A percentile compares a stretch with the other conserved stretches of the same genome.
Conservation (phyloP, 768 basidiomycete species). For the Amyloporia xantha region DNA sequence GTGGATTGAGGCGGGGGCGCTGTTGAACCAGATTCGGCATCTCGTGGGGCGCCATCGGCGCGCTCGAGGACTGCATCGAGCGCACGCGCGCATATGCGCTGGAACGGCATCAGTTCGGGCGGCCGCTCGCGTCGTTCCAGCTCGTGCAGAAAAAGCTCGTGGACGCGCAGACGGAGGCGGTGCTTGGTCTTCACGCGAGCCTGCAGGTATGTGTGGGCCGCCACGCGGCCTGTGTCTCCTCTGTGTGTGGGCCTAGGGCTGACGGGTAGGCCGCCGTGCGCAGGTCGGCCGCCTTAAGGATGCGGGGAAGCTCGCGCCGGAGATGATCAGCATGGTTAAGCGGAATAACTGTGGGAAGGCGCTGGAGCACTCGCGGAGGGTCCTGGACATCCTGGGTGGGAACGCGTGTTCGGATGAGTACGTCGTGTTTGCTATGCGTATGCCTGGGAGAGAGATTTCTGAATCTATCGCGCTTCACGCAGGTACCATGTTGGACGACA, state of each 20-base stretch:
- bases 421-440: constrained; percentile 25
- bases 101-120: constrained; percentile 84
- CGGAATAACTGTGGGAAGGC: constrained; percentile 96
- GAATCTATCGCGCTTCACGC: not conserved
- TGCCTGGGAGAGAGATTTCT: no score
- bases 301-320: constrained; percentile 59
- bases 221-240: not conserved
- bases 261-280: no score
- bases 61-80: constrained; percentile 84
- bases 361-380: constrained; percentile 67
- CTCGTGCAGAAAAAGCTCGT: constrained; percentile 97
- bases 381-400: constrained; percentile 90
- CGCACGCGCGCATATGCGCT: constrained; percentile 79
- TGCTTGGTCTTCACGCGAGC: constrained; percentile 70
- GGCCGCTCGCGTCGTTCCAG: constrained; percentile 91
- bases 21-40: constrained; percentile 59
- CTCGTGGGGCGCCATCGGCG: constrained; percentile 94
- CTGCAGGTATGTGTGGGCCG: constrained; percentile 44
- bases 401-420: constrained; percentile 93
- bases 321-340: constrained; percentile 95
- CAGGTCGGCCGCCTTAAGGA: constrained; percentile 80
- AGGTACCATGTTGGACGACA: constrained; percentile 95
- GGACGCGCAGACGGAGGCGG: constrained; percentile 84
- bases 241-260: no score
- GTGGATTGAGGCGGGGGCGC: not conserved